Evolutionary conservation across 2,329 filamentous ascomycete species (phyloP), one percentile per base, ranked within the genome.

Genomic region (Claviceps sp.): DNA sequence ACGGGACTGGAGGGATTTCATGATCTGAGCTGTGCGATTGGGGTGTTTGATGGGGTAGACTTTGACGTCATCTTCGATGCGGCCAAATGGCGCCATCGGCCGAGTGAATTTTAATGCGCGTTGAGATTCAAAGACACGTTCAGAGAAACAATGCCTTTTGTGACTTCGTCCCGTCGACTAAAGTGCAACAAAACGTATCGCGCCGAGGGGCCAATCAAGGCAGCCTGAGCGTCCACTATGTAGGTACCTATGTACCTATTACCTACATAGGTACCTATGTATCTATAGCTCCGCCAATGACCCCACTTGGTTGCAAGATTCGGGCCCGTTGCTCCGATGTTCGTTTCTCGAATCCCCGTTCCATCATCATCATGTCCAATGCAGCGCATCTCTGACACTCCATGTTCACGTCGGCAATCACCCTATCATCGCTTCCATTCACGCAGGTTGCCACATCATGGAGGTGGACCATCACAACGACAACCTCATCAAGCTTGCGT

Each of bases 11-110:
- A 87, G 62, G 86, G 86, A 0, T 75, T 78, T 49, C 78, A 85
- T 58, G 87, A 91, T 63, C 56, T 90, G 52, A 82, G 80, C 60
- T 82, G 81, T 16, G 81, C 84, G 1, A 72, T 93, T 46, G 87
- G 87, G 1, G 76, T 82, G 13, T 89, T 83, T 64, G 82, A 84
- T 2, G 73, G 69, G n/a, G 78, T 85, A 1, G 75, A 76, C 47
- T 83, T 87, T 57, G 84, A 89, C 65, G 76, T 84, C 9, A 70
- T 81, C 7, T 81, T 87, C 60, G 74, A 78, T 45, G 73, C 76
- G 24, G 68, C 66, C 6, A 70, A 70, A 63, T 87, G 84, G 82
- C 58, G 73, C 63, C 85, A 77, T 52, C 59, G 60, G 52, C 49
- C 41, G 24, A n/a, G 24, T 54, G 36, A 45, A 14, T 1, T n/a